Percentiles rank a stretch among this genome's conserved stretches.
phyloP scores from a whole-genome alignment of 441 rosid species.

The Populus trichocarpa region DNA sequence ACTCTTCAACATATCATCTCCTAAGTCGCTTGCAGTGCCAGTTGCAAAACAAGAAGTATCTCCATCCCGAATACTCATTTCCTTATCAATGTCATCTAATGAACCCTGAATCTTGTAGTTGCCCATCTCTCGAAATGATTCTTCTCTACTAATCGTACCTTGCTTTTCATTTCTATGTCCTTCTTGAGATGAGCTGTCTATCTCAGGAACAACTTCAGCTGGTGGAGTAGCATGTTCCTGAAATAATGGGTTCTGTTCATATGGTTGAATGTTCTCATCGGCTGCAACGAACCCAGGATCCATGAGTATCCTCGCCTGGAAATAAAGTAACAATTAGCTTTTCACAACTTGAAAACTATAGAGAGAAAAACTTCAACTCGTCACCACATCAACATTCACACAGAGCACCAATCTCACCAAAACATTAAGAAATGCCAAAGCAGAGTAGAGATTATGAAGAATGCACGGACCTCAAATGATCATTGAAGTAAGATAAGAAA shows the following conservation, averaged over 20 bases:
- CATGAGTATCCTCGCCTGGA: constrained; percentile 85
- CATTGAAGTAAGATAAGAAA: background rate
- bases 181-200: constrained; percentile 29
- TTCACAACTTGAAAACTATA: background rate
- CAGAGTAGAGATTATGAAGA: background rate
- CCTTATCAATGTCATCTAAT: constrained; percentile 55
- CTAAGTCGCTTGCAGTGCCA: constrained; percentile 66
- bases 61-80: constrained; percentile 57
- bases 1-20: constrained; percentile 59
- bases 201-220: constrained; percentile 34
- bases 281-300: constrained; percentile 49
- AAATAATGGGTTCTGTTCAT: constrained; percentile 25
- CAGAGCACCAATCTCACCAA: background rate
- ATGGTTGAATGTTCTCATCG: constrained; percentile 32
- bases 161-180: constrained; percentile 31
- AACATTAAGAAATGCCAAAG: background rate
- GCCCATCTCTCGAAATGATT: constrained; percentile 46
- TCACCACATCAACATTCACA: background rate
- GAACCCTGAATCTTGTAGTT: constrained; percentile 51
- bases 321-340: constrained; percentile 16
- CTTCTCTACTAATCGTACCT: constrained; percentile 40
- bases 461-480: background rate
- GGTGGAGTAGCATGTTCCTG: constrained; percentile 32
- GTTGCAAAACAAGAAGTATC: constrained; percentile 81
- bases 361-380: background rate